phyloP scores from a whole-genome alignment of 116 monocot species.

The Trichopus zeylanicus region DNA sequence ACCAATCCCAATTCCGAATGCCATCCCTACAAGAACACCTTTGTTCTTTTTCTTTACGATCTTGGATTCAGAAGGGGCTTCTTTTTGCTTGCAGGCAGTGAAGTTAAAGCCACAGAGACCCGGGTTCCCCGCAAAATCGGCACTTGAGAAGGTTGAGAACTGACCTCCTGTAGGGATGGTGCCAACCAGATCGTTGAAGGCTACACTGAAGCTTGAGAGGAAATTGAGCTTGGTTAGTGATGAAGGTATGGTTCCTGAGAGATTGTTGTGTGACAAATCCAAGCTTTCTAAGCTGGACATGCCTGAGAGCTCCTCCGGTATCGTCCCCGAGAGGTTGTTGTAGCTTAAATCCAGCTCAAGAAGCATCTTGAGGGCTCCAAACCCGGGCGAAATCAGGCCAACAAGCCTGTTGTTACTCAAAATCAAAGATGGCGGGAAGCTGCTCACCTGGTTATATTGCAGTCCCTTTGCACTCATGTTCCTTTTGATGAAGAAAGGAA shows the following conservation, averaged over 20 bases:
- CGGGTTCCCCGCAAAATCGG: constrained; percentile 51
- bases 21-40: constrained; percentile 27
- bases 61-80: background rate
- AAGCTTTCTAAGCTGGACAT: constrained; percentile 57
- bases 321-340: constrained; percentile 40
- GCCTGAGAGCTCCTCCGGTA: constrained; percentile 34
- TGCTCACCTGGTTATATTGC: constrained; percentile 53
- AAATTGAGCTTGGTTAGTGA: constrained; percentile 50
- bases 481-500: constrained; percentile 49
- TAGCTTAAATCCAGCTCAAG: constrained; percentile 60
- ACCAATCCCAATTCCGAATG: constrained; percentile 37
- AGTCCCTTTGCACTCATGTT: constrained; percentile 32
- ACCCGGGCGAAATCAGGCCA: constrained; percentile 48
- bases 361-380: constrained; percentile 50
- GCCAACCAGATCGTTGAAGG: constrained; percentile 44
- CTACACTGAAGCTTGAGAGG: constrained; percentile 65
- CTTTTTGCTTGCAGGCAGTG: background rate
- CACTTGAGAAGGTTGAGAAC: constrained; percentile 57
- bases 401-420: constrained; percentile 43
- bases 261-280: constrained; percentile 49
- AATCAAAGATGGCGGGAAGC: constrained; percentile 50
- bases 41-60: constrained; percentile 11
- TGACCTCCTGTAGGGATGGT: constrained; percentile 46
- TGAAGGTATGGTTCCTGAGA: constrained; percentile 46
- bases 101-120: constrained; percentile 25